Percentiles rank a stretch among this genome's conserved stretches.
Evolutionary conservation across 164 flowering plant genomes (phyloP).

Genomic region (Akebia trifoliata): DNA sequence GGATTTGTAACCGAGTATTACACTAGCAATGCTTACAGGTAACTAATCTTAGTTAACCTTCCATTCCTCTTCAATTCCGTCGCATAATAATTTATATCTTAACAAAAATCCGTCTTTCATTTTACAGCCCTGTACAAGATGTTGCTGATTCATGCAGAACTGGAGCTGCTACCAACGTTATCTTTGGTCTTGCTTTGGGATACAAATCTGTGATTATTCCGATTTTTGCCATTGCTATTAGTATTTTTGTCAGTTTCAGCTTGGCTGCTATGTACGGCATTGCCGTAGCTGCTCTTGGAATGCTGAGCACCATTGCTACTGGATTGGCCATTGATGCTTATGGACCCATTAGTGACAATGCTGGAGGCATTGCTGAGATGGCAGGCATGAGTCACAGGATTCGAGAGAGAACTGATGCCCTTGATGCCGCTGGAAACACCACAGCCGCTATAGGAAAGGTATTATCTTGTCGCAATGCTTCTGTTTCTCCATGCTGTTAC

Average conservation of each 20-base stretch:
- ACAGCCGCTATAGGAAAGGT: constrained; percentile 86
- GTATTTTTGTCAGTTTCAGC: constrained; percentile 21
- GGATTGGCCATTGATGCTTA: constrained; percentile 73
- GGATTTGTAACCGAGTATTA: constrained; percentile 20
- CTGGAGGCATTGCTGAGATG: constrained; percentile 84
- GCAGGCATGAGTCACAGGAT: constrained; percentile 76
- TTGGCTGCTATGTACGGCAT: constrained; percentile 23
- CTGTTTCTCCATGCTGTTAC: neutral
- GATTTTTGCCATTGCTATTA: constrained; percentile 21
- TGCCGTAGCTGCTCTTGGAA: constrained; percentile 38
- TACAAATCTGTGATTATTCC: constrained; percentile 22
- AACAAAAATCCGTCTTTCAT: neutral
- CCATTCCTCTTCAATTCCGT: neutral
- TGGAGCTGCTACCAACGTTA: constrained; percentile 21
- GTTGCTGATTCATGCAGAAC: constrained; percentile 27
- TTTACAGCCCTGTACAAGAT: constrained; percentile 26
- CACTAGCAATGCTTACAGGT: constrained; percentile 23
- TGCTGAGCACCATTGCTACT: constrained; percentile 62
- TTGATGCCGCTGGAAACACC: constrained; percentile 77
- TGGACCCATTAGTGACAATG: constrained; percentile 77
- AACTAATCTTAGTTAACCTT: neutral
- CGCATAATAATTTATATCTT: neutral
- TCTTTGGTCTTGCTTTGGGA: constrained; percentile 24
- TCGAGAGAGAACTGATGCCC: constrained; percentile 76
- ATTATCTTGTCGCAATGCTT: neutral